Evolutionary conservation across 2,329 filamentous ascomycete species (phyloP), one percentile per base, ranked within the genome.

Genomic region (Aspergillus sp.): DNA sequence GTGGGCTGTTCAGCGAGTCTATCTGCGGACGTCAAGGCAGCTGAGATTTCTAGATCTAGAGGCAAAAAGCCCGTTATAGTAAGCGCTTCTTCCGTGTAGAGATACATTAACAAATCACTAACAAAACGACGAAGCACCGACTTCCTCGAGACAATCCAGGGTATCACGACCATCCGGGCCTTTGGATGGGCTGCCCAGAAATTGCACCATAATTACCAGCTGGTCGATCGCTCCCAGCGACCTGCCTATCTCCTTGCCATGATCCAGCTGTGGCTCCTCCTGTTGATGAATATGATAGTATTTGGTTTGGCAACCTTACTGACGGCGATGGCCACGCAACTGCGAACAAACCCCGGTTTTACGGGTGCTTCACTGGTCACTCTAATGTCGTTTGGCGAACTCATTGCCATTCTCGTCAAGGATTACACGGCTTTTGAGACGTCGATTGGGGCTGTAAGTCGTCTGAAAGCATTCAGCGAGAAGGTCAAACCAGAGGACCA

Each of bases 21-120:
- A 84, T 50, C 68, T 84, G 2, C 69, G 76, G 0, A 84, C 80
- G 0, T 82, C 79, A 1, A 66, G 79, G 0, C 81, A 84, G 56
- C 58, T 85, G 6, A 71, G 81, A 39, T 69, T 81, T 13, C 59
- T 85, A 8, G 81, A 84, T 37, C 69, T 85, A 1, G 81, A 85
- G 56, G 72, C 76, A 1, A 82, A 83, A 19, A 19, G 19, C 19
- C 19, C 19, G 19, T 19, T 19, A 19, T 19, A 19, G 19, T 19
- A 19, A 49, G 74, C 75, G 1, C 79, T 79, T 0, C 62, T 19
- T 19, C 4, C 19, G 4, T 19, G 19, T 19, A 19, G n/a, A n/a
- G n/a, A n/a, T n/a, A n/a, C n/a, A 19, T 19, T 19, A 19, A 19
- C 2, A 19, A 19, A 19, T 19, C 19, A 19, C 19, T 19, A 19